Evolutionary conservation across 495 filamentous ascomycete genomes (phyloP).

Genomic region (Chlorociboria aeruginascens): DNA sequence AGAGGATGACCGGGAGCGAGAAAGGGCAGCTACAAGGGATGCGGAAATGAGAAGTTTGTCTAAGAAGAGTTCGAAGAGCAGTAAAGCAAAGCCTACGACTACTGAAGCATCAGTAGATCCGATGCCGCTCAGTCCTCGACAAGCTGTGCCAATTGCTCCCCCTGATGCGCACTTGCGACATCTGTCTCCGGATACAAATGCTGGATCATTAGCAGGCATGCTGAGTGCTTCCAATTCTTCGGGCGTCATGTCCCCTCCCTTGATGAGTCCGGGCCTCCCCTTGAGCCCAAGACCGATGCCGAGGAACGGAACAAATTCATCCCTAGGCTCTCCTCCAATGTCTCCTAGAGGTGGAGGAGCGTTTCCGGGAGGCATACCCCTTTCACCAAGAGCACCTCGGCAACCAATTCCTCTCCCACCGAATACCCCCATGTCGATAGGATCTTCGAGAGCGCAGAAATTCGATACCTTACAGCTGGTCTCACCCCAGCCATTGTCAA

Average conservation of each 20-base stretch:
- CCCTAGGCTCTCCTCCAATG: conserved; percentile 48
- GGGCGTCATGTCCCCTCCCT: conserved; percentile 33
- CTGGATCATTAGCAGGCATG: conserved; percentile 37
- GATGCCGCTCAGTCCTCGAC: conserved; percentile 16
- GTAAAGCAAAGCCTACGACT: conserved; percentile 19
- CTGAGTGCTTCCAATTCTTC: conserved; percentile 20
- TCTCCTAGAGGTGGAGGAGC: conserved; percentile 43
- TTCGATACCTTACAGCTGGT: conserved; percentile 22
- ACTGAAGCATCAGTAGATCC: conserved; percentile 3
- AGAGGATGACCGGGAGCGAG: conserved; percentile 74
- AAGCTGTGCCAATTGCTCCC: conserved; percentile 11
- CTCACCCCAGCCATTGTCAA: conserved; percentile 28
- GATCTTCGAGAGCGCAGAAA: conserved; percentile 28
- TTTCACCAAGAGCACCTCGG: conserved; percentile 60
- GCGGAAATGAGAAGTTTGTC: conserved; percentile 51
- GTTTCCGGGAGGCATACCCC: conserved; percentile 42
- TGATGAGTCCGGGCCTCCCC: conserved; percentile 80
- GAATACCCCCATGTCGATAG: conserved; percentile 46
- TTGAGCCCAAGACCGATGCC: conserved; percentile 80
- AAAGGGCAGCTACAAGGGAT: conserved; percentile 50
- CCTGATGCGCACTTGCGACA: conserved; percentile 15
- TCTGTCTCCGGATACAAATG: conserved; percentile 12
- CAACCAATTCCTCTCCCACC: conserved; percentile 53
- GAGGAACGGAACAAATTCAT: conserved; percentile 48
- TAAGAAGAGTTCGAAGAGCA: conserved; percentile 48